Evolutionary conservation across 352 stramenopile genomes (phyloP), one percentile per base, ranked within the genome.

Genomic region (Globisporangium nodosum): DNA sequence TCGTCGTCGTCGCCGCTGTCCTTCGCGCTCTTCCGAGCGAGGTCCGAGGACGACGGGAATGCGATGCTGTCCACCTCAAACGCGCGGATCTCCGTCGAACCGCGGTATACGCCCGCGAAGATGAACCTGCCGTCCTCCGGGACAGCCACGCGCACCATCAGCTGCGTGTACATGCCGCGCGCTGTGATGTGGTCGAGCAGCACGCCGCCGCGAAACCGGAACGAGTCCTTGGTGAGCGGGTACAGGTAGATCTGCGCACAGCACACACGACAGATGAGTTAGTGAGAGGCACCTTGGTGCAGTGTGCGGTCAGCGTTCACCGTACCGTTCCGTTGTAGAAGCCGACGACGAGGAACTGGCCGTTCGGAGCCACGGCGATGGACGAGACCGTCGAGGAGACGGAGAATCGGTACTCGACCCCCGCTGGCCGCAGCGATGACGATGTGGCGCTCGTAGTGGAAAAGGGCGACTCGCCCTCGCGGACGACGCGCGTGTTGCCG

Each of bases 71-170:
- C 85, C 12, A 94, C 77, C 42, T 93, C 80, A 45, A 88, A 89
- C 0, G 83, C 85, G 15, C 83, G 80, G 56, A 94, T 93, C 52
- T 93, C 85, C n/a, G 81, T 94, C 18, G 85, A 93, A 11, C 85
- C 85, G 24, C 83, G 78, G 53, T 94, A 93, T 0, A 94, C 83
- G 3, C 85, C 85, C 4, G 85, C 85, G 53, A 94, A 94, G 56
- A 93, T 91, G 56, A 93, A 94, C 52, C 82, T 86, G 49, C 83
- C 82, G 52, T 93, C 79, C 3, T 88, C 74, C 0, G 82, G 82
- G 52, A 94, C 70, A 3, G 81, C 66, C 5, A 94, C 82, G 9
- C 80, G 83, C 43, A 94, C 76, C 69, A 88, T 88, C 7, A 94
- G 73, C 67, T 90, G 78, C 12, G 82, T 94, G 61, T 92, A 91